Conservation (phyloP, 495 filamentous ascomycete species). For the Penicillium maclennaniae region DNA sequence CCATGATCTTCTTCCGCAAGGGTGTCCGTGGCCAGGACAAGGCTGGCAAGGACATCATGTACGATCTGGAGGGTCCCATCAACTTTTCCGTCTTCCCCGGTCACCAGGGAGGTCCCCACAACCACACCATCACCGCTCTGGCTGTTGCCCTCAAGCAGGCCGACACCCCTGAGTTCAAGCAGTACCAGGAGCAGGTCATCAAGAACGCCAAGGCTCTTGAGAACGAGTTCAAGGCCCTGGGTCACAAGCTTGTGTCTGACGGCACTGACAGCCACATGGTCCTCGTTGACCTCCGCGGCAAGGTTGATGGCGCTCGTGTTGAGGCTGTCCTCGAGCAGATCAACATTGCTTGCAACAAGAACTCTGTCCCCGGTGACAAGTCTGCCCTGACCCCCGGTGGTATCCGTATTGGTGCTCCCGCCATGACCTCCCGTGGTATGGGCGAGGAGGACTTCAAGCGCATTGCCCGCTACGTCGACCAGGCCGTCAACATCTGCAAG, state of each 20-base stretch:
- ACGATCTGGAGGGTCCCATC: slow-evolving; percentile 93
- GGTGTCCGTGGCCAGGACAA: slow-evolving; percentile 89
- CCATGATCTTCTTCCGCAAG: slow-evolving; percentile 99
- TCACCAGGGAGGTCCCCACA: slow-evolving; percentile 98
- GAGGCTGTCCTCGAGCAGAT: slow-evolving; percentile 96
- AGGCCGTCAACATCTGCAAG: slow-evolving; percentile 76
- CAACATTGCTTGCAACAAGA: slow-evolving; percentile 99
- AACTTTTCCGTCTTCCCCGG: slow-evolving; percentile 99
- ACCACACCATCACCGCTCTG: slow-evolving; percentile 99
- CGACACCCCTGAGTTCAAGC: slow-evolving; percentile 86
- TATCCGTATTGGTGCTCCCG: slow-evolving; percentile 92
- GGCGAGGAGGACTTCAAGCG: slow-evolving; percentile 89
- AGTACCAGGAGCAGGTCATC: slow-evolving; percentile 90
- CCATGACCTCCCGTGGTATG: slow-evolving; percentile 94
- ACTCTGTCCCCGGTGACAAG: slow-evolving; percentile 96
- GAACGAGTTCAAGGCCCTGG: slow-evolving; percentile 63
- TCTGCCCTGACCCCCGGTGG: slow-evolving; percentile 91
- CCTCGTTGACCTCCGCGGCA: slow-evolving; percentile 79
- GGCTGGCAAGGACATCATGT: slow-evolving; percentile 82
- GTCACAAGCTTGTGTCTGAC: slow-evolving; percentile 89
- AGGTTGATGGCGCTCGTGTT: slow-evolving; percentile 90
- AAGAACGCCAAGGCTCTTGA: slow-evolving; percentile 87
- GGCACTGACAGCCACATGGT: slow-evolving; percentile 99
- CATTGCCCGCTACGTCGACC: slow-evolving; percentile 85
- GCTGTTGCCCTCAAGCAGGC: slow-evolving; percentile 97